phyloP scores from a whole-genome alignment of 306 rosid species.

The Gastrolobium bilobum region DNA sequence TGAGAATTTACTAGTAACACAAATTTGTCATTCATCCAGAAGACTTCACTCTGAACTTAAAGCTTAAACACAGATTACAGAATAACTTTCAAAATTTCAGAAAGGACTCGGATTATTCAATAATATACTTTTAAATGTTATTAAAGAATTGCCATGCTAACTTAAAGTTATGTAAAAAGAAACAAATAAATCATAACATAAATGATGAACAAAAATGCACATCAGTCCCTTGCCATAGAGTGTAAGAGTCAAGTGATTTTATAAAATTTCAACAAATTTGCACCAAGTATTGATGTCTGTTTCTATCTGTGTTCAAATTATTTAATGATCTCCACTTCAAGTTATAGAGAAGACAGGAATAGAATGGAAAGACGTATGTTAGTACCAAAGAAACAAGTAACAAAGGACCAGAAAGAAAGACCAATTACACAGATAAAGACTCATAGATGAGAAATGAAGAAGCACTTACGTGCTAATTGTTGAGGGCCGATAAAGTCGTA shows the following conservation, averaged over 20 bases:
- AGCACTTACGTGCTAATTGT: slow-evolving; percentile 81
- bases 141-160: neutral
- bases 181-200: neutral
- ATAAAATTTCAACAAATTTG: neutral
- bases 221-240: neutral
- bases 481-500: slow-evolving; percentile 89
- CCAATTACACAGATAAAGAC: neutral
- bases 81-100: slow-evolving; percentile 24
- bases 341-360: neutral
- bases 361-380: neutral
- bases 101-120: slow-evolving; percentile 24
- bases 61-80: slow-evolving; percentile 17
- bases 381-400: neutral
- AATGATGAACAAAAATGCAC: neutral
- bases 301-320: neutral
- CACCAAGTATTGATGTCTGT: neutral
- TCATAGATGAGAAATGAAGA: slow-evolving; percentile 1
- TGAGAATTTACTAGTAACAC: slow-evolving; percentile 36
- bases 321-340: neutral
- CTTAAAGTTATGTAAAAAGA: neutral
- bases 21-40: neutral
- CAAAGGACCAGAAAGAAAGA: slow-evolving; percentile 12
- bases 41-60: slow-evolving; percentile 4
- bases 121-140: neutral
- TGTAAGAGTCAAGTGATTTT: neutral